Evolutionary conservation across 768 basidiomycete species (phyloP).

Genomic region (Sporobolomyces phaffii): DNA sequence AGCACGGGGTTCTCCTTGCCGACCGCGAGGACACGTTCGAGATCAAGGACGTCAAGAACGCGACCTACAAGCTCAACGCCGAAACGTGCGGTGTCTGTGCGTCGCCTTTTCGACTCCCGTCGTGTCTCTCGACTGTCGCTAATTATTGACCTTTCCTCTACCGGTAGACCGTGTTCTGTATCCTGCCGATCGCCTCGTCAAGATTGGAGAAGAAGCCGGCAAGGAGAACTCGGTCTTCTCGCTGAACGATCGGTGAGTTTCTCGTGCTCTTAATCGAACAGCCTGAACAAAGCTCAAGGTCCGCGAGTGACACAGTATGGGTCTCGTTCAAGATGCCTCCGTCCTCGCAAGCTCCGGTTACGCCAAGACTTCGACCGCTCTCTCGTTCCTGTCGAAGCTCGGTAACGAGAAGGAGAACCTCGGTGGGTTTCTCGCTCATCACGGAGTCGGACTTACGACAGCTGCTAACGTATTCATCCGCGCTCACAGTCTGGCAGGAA

Average conservation of each 20-base stretch:
- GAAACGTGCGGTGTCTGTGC: constrained; percentile 77
- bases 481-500: constrained; percentile 61
- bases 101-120: constrained; percentile 44
- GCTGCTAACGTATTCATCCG: neutral
- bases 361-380: constrained; percentile 64
- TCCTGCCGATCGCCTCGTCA: constrained; percentile 66
- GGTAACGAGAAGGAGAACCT: constrained; percentile 54
- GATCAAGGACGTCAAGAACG: constrained; percentile 61
- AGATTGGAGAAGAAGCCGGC: constrained; percentile 74
- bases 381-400: constrained; percentile 65
- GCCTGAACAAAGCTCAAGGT: too few relatives aligned
- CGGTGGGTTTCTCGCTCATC: neutral
- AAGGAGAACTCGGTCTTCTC: constrained; percentile 61
- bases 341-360: constrained; percentile 76
- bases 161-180: constrained; percentile 68
- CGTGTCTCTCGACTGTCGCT: neutral
- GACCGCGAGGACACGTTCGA: constrained; percentile 63
- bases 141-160: too few relatives aligned
- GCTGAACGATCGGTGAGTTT: constrained; percentile 62
- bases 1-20: constrained; percentile 61
- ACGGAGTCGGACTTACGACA: neutral
- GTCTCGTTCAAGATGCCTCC: constrained; percentile 74
- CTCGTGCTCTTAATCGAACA: too few relatives aligned
- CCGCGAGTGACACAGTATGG: constrained; percentile 60
- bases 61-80: constrained; percentile 79